These are phyloP conservation scores for Ganoderma boninense DNA, from an alignment of 1,284 basidiomycete species.

Conservation along the genomic window DNA sequence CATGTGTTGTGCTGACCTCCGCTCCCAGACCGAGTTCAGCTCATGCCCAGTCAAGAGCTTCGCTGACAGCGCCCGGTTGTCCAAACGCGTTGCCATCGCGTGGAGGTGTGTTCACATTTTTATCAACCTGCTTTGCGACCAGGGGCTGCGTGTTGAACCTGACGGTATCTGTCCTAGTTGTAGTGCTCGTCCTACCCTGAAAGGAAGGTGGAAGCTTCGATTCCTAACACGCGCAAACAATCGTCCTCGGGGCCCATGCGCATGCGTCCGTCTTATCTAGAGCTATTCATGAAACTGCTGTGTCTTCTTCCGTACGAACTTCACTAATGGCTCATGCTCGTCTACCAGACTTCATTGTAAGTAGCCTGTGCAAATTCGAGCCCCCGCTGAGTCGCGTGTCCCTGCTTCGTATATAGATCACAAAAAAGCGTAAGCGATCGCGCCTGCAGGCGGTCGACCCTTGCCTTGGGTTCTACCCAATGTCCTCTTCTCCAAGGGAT, in stretches of 20 bases:
- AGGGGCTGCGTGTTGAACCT: background rate
- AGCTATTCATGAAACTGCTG: background rate
- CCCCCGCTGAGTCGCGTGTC: background rate
- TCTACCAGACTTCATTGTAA: slow-evolving; percentile 5
- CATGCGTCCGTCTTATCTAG: background rate
- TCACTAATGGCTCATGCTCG: background rate
- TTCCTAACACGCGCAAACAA: slow-evolving; percentile 2
- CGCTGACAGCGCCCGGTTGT: background rate
- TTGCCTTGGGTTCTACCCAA: slow-evolving; percentile 3
- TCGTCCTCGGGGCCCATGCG: background rate
- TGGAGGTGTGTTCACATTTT: background rate
- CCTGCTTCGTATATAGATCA: background rate
- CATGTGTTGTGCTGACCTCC: background rate
- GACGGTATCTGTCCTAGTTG: background rate
- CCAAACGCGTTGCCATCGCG: background rate
- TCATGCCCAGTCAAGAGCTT: background rate
- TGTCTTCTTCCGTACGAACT: background rate
- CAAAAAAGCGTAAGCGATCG: slow-evolving; percentile 3
- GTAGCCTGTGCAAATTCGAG: background rate
- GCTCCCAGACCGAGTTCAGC: background rate
- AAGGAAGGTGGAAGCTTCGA: background rate
- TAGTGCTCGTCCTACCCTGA: background rate
- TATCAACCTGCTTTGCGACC: background rate
- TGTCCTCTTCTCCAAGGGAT: background rate
- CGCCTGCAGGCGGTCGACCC: background rate